phyloP scores from a whole-genome alignment of 2,329 filamentous ascomycete species.

The Aspergillus caelatus region DNA sequence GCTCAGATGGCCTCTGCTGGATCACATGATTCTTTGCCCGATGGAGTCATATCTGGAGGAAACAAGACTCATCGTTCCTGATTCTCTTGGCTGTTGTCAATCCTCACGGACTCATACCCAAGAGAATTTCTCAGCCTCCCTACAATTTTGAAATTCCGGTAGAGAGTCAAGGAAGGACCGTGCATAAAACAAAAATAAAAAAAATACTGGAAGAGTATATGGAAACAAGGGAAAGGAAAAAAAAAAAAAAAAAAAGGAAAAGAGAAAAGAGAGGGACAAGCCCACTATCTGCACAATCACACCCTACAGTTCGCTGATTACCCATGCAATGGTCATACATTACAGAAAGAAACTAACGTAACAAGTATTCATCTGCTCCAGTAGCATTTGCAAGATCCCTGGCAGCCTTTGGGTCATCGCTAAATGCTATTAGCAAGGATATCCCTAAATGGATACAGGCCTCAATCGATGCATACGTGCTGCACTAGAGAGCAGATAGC shows the following conservation, averaged over 20 bases:
- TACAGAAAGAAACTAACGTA: neutral
- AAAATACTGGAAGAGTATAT: too few species aligned
- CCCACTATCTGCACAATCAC: too few species aligned
- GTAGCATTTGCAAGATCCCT: constrained; percentile 14
- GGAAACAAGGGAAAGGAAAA: too few species aligned
- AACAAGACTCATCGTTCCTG: too few species aligned
- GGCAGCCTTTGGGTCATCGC: constrained; percentile 15
- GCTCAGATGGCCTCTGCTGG: neutral
- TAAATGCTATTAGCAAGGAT: constrained; percentile 11
- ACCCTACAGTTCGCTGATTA: neutral
- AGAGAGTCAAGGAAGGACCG: neutral
- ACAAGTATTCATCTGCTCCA: constrained; percentile 13
- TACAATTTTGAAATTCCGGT: neutral
- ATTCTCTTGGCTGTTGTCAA: neutral
- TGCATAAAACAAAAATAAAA: too few species aligned
- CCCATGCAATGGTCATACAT: neutral
- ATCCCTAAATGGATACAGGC: constrained; percentile 18
- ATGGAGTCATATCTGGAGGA: neutral
- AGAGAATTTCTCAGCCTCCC: neutral
- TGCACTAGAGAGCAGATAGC: constrained; percentile 4
- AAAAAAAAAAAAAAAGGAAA: too few species aligned
- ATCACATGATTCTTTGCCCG: neutral
- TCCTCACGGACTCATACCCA: neutral
- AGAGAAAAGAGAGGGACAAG: too few species aligned
- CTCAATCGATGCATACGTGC: constrained; percentile 18